These are phyloP conservation scores for Nicotiana otophora DNA, from an alignment of 257 asterid genomes.

Conservation along the genomic window DNA sequence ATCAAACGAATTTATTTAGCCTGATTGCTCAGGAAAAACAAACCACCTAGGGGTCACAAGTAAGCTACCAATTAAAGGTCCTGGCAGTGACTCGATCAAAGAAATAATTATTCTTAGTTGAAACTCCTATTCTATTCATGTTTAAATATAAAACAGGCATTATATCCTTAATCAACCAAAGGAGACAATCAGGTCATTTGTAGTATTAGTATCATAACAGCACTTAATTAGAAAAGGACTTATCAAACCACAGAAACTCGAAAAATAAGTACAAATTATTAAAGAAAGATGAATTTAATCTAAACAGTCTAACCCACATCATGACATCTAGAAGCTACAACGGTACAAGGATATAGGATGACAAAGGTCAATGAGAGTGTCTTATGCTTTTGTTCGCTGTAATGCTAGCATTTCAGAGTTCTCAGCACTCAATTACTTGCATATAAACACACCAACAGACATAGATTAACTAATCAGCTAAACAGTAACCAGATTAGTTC, in stretches of 20 bases:
- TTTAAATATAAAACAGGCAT: neutral
- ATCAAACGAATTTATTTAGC: too few species aligned
- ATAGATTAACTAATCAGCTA: neutral
- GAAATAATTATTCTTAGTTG: neutral
- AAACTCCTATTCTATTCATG: neutral
- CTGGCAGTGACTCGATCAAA: neutral
- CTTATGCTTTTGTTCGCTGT: neutral
- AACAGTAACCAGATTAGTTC: neutral
- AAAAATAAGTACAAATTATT: neutral
- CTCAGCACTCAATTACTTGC: neutral
- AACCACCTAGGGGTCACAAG: neutral
- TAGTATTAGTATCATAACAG: neutral
- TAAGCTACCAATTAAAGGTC: neutral
- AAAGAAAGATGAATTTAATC: neutral
- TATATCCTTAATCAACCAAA: neutral
- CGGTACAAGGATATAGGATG: neutral
- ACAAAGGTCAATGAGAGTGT: neutral
- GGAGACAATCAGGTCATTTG: neutral
- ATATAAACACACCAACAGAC: neutral
- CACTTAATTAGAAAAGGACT: neutral
- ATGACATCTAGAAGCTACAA: neutral
- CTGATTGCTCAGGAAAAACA: neutral
- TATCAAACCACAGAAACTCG: neutral
- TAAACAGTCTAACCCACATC: neutral
- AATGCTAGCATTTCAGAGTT: conserved; percentile 1